phyloP scores from a whole-genome alignment of 192 early-diverging fungal species.

The Gonapodya prolifera region DNA sequence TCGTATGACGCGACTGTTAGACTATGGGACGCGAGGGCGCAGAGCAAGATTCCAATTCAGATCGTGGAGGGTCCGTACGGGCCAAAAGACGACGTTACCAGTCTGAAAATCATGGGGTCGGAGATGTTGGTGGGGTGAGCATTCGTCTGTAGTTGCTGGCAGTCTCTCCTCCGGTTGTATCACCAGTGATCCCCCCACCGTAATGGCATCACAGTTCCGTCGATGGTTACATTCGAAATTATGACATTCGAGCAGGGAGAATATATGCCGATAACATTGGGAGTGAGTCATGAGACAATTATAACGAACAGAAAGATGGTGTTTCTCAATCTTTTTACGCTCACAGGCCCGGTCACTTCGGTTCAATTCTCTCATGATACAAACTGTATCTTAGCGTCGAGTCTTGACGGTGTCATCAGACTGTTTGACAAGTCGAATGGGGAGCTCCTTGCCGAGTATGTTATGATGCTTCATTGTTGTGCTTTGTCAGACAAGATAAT shows the following conservation, averaged over 20 bases:
- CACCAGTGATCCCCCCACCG: not conserved
- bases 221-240: slow-evolving; percentile 69
- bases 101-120: slow-evolving; percentile 49
- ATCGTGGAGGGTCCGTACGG: slow-evolving; percentile 49
- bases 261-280: slow-evolving; percentile 57
- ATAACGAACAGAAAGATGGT: not conserved
- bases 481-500: not conserved
- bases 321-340: not conserved
- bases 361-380: slow-evolving; percentile 48
- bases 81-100: slow-evolving; percentile 68
- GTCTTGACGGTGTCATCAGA: slow-evolving; percentile 66
- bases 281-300: slow-evolving; percentile 24
- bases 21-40: slow-evolving; percentile 30
- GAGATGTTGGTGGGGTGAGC: slow-evolving; percentile 64
- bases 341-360: slow-evolving; percentile 62
- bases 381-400: slow-evolving; percentile 60
- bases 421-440: slow-evolving; percentile 73
- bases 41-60: slow-evolving; percentile 54
- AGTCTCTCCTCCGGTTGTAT: no score
- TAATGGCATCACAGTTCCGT: slow-evolving; percentile 34
- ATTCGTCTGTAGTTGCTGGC: not conserved
- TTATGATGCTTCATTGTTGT: not conserved
- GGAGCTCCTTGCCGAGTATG: slow-evolving; percentile 53
- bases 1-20: slow-evolving; percentile 58
- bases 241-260: slow-evolving; percentile 73